Percentiles rank a stretch among this genome's conserved stretches.
phyloP scores from a whole-genome alignment of 805 yeast genomes.

The Yamadazyma akitaensis region DNA sequence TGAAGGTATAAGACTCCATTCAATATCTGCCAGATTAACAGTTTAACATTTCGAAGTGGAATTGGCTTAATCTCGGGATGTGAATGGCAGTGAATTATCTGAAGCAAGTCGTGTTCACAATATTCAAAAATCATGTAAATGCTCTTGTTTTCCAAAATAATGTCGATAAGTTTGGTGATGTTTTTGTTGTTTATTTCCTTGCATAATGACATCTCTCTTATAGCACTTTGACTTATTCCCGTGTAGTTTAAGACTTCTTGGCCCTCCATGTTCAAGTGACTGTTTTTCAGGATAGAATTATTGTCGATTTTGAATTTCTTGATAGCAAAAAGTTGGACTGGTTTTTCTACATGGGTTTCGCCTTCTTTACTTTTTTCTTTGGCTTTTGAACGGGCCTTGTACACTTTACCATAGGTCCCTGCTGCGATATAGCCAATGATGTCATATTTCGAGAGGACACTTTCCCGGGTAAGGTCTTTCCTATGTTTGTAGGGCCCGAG shows the following conservation, averaged over 20 bases:
- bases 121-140: slow-evolving; percentile 95
- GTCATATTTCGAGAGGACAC: slow-evolving; percentile 81
- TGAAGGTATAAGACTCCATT: slow-evolving; percentile 90
- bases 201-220: slow-evolving; percentile 93
- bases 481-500: slow-evolving; percentile 45
- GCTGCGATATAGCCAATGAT: slow-evolving; percentile 96
- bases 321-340: slow-evolving; percentile 63
- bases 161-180: slow-evolving; percentile 75
- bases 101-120: slow-evolving; percentile 93
- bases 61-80: slow-evolving; percentile 82
- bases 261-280: slow-evolving; percentile 50
- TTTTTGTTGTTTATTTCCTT: slow-evolving; percentile 80
- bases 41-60: slow-evolving; percentile 74
- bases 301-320: slow-evolving; percentile 91
- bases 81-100: slow-evolving; percentile 90
- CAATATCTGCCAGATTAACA: slow-evolving; percentile 87
- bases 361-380: slow-evolving; percentile 36
- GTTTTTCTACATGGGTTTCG: slow-evolving; percentile 9
- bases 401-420: slow-evolving; percentile 95
- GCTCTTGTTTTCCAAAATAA: slow-evolving; percentile 80
- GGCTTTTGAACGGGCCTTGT: slow-evolving; percentile 56
- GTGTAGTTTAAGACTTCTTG: slow-evolving; percentile 87
- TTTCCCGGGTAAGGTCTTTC: slow-evolving; percentile 61
- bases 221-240: slow-evolving; percentile 94
- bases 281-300: slow-evolving; percentile 30